These are phyloP conservation scores for Neoboletus subvelutipes DNA, from an alignment of 768 basidiomycete species.

Conservation along the genomic window DNA sequence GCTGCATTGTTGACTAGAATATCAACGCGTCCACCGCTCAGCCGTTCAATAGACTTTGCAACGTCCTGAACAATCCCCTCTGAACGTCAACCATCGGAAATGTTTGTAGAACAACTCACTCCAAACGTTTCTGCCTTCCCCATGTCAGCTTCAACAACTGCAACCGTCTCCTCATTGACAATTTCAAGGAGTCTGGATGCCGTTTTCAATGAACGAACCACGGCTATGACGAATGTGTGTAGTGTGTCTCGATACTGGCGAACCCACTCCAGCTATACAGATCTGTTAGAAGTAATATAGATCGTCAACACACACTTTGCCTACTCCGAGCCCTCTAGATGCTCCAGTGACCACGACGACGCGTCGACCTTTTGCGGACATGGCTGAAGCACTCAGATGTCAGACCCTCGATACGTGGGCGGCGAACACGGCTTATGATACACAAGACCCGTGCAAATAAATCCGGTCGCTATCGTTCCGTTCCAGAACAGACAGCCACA, in stretches of 20 bases:
- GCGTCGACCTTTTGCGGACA: background rate
- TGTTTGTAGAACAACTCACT: background rate
- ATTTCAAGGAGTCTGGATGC: constrained; percentile 2
- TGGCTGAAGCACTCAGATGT: background rate
- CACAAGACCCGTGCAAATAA: background rate
- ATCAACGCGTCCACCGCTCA: constrained; percentile 3
- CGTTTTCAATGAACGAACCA: constrained; percentile 4
- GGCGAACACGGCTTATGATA: background rate
- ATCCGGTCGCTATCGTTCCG: background rate
- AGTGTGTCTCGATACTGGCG: constrained; percentile 1
- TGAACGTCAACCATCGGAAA: background rate
- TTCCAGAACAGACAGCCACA: no score
- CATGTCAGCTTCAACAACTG: constrained; percentile 6
- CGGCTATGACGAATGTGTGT: constrained; percentile 1
- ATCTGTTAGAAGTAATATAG: background rate
- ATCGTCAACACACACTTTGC: background rate
- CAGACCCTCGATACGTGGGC: background rate
- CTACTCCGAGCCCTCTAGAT: constrained; percentile 7
- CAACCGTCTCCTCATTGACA: background rate
- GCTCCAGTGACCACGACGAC: constrained; percentile 7
- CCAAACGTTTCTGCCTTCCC: constrained; percentile 1
- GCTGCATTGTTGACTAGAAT: constrained; percentile 6
- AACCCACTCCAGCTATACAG: constrained; percentile 1
- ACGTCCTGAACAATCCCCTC: background rate
- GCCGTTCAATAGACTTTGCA: background rate